A percentile compares a stretch with the other conserved stretches of the same genome.
phyloP scores from a whole-genome alignment of 768 basidiomycete species.

The Termitomyces bulborhizus region DNA sequence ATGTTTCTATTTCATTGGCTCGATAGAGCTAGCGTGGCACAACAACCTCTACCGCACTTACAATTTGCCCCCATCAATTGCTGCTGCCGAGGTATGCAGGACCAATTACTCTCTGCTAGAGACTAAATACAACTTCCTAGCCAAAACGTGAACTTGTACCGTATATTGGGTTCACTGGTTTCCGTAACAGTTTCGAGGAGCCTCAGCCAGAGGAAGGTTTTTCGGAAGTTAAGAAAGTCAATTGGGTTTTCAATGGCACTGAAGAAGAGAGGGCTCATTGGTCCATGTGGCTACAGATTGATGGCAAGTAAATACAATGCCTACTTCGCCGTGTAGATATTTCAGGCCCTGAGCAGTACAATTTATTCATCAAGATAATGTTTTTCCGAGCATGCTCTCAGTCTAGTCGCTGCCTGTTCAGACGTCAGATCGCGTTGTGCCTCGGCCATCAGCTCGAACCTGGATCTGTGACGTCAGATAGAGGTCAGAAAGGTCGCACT shows the following conservation, averaged over 20 bases:
- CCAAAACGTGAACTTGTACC: constrained; percentile 49
- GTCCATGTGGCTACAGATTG: constrained; percentile 84
- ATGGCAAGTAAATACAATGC: constrained; percentile 44
- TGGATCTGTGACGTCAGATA: constrained; percentile 19
- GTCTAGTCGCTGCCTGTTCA: constrained; percentile 72
- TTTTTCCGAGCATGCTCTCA: constrained; percentile 47
- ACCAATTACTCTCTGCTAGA: not conserved
- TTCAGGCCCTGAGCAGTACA: not conserved
- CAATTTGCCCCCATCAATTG: constrained; percentile 42
- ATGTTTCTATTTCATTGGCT: constrained; percentile 71
- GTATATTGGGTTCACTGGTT: constrained; percentile 52
- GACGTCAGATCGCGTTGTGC: constrained; percentile 86
- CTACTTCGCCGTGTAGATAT: not conserved
- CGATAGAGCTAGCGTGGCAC: constrained; percentile 84
- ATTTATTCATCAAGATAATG: constrained; percentile 46
- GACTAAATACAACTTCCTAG: constrained; percentile 19
- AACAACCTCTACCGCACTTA: constrained; percentile 88
- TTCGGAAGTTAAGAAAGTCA: constrained; percentile 65
- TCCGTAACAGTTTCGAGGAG: constrained; percentile 57
- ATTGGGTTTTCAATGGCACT: constrained; percentile 75
- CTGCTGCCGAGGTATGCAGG: constrained; percentile 32
- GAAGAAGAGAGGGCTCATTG: constrained; percentile 67
- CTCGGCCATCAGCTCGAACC: constrained; percentile 89
- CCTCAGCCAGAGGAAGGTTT: constrained; percentile 70
- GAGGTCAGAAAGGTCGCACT: not conserved